Base-by-base conservation (phyloP, 106 monocot species). In the Posidonia australis region DNA sequence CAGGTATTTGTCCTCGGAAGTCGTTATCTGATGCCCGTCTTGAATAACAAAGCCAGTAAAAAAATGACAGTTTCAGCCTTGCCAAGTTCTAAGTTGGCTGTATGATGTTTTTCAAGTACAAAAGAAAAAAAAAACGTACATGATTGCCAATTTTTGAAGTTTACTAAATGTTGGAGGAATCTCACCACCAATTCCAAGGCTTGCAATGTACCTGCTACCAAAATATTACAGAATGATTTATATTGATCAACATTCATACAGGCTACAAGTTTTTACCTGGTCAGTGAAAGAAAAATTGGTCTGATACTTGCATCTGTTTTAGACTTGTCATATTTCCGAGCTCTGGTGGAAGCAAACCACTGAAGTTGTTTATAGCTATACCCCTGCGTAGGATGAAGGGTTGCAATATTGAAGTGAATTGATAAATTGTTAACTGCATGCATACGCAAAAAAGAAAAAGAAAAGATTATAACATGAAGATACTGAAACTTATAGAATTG, bases 1-100 rank as follows among this genome's bases (percentile, higher is more conserved):
- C 73, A 6, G 66, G 73, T 47, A 73, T 31, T 58, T 58, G 56
- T n/a, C 73, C 73, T 26, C 64, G 54, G 54, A 73, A 73, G 27
- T 65, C 24, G 23, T 73, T 73, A 57, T 73, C 73, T 9, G 46
- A 58, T 21, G 66, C 66, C 65, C 31, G 32, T 5, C 73, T 73
- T n/a, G n/a, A n/a, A n/a, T n/a, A n/a, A n/a, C n/a, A n/a, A n/a
- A n/a, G n/a, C n/a, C n/a, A n/a, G n/a, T n/a, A 21, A 14, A 31
- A 54, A 1, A 5, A 70, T 19, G n/a, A 0, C 13, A 49, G 19
- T 9, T 18, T 3, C 49, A 49, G 16, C 19, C 19, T 14, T 17
- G 3, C 16, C 16, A 49, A 16, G 19, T 19, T 19, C 16, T 19
- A 49, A 49, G 16, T 49, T 49, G 13, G 19, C 19, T 49, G 3